A percentile compares a stretch with the other conserved stretches of the same genome.
phyloP scores from a whole-genome alignment of 257 asterid species.

The Paraleonurus japonicus region DNA sequence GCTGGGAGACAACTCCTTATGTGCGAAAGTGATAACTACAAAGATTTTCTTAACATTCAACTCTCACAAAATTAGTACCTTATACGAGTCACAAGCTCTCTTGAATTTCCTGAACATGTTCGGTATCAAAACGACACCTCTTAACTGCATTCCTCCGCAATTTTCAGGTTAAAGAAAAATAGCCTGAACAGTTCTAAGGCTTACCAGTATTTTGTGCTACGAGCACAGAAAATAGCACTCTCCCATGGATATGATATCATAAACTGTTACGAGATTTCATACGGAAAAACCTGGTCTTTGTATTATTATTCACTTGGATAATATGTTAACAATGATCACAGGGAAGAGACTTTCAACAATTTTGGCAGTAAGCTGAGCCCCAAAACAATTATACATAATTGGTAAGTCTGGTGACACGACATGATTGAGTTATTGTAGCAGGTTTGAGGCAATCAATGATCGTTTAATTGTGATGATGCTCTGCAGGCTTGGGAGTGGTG shows the following conservation, averaged over 20 bases:
- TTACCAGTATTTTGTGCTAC: constrained; percentile 74
- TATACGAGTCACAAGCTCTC: not conserved
- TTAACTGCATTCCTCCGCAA: not conserved
- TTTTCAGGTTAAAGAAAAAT: constrained; percentile 56
- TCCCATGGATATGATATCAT: constrained; percentile 92
- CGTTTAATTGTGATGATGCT: not conserved
- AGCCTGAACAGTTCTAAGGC: constrained; percentile 47
- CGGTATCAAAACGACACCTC: not conserved
- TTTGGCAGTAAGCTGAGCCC: constrained; percentile 83
- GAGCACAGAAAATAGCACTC: constrained; percentile 81
- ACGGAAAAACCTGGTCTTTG: not conserved
- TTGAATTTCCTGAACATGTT: no score
- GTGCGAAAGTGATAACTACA: constrained; percentile 58
- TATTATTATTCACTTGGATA: not conserved
- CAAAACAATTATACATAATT: constrained; percentile 82
- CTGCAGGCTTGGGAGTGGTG: constrained; percentile 80
- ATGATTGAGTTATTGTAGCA: not conserved
- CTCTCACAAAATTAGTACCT: not conserved
- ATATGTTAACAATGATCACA: constrained; percentile 26
- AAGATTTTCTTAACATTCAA: not conserved
- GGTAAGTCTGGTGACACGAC: constrained; percentile 44
- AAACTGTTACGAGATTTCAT: constrained; percentile 58
- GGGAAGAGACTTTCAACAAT: constrained; percentile 97
- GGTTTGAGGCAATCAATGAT: not conserved
- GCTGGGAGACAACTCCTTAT: constrained; percentile 77